Evolutionary conservation across 2,329 filamentous ascomycete species (phyloP).

Genomic region (Aspergillus ochraceoroseus): DNA sequence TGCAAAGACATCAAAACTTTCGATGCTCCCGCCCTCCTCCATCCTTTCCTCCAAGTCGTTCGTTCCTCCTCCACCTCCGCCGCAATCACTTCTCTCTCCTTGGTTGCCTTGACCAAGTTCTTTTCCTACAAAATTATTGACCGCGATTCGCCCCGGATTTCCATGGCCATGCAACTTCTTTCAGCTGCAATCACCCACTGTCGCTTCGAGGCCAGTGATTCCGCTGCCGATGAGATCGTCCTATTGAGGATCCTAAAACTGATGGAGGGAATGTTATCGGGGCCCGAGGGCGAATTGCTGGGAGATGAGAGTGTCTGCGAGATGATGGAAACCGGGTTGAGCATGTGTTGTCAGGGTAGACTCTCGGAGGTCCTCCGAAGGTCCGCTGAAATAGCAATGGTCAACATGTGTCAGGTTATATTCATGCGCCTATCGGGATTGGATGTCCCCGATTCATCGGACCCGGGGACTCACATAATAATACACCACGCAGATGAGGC

Average conservation of each 20-base stretch:
- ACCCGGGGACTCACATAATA: slow-evolving; percentile 61
- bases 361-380: slow-evolving; percentile 85
- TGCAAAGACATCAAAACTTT: slow-evolving; percentile 87
- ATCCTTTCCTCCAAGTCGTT: slow-evolving; percentile 94
- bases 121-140: slow-evolving; percentile 90
- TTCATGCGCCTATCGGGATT: slow-evolving; percentile 88
- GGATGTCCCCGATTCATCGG: slow-evolving; percentile 67
- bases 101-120: slow-evolving; percentile 93
- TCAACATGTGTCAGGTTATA: slow-evolving; percentile 98
- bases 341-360: slow-evolving; percentile 91
- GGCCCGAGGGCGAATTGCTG: slow-evolving; percentile 84
- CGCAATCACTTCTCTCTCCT: slow-evolving; percentile 87
- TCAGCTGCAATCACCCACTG: slow-evolving; percentile 96
- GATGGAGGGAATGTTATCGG: slow-evolving; percentile 97
- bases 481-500: slow-evolving; percentile 52
- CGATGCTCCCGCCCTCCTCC: slow-evolving; percentile 81
- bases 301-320: slow-evolving; percentile 98
- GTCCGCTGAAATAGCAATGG: slow-evolving; percentile 94
- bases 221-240: slow-evolving; percentile 90
- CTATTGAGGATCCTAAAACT: slow-evolving; percentile 88
- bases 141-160: slow-evolving; percentile 75
- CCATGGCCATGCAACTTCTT: slow-evolving; percentile 87
- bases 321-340: slow-evolving; percentile 98
- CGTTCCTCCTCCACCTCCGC: slow-evolving; percentile 94
- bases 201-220: slow-evolving; percentile 93